Evolutionary conservation across 495 filamentous ascomycete genomes (phyloP).

Genomic region (Chaetomium fimeti): DNA sequence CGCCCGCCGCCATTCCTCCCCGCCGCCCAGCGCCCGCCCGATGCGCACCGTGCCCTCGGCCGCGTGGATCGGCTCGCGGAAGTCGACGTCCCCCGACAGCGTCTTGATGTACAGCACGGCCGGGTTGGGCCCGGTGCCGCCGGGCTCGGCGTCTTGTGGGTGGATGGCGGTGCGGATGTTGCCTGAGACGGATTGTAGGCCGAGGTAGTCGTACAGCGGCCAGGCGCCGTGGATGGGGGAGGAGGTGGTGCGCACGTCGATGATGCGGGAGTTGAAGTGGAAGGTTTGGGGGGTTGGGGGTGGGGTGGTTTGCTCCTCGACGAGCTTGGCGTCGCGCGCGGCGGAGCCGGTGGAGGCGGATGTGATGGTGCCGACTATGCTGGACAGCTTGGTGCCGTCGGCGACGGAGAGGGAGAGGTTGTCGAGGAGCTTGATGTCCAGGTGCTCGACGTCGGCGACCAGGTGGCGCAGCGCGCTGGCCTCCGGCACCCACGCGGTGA

Average conservation of each 20-base stretch:
- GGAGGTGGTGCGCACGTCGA: slow-evolving; percentile 38
- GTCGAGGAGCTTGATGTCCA: slow-evolving; percentile 43
- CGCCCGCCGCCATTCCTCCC: not conserved
- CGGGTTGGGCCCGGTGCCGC: slow-evolving; percentile 31
- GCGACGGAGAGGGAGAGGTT: slow-evolving; percentile 39
- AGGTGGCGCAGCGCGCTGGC: slow-evolving; percentile 33
- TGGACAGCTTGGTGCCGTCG: slow-evolving; percentile 26
- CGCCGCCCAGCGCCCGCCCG: not conserved
- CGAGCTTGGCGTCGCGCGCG: slow-evolving; percentile 23
- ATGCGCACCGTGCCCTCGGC: slow-evolving; percentile 17
- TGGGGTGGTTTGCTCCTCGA: slow-evolving; percentile 20
- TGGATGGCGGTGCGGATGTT: slow-evolving; percentile 38
- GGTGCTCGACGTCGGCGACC: slow-evolving; percentile 34
- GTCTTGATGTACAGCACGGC: slow-evolving; percentile 39
- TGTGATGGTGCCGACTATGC: slow-evolving; percentile 34
- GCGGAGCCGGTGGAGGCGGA: slow-evolving; percentile 20
- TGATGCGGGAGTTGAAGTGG: slow-evolving; percentile 36
- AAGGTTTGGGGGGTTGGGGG: slow-evolving; percentile 30
- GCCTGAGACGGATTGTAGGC: slow-evolving; percentile 41
- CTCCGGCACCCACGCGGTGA: slow-evolving; percentile 46
- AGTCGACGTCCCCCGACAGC: slow-evolving; percentile 38
- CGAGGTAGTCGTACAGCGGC: slow-evolving; percentile 45
- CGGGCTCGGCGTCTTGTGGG: slow-evolving; percentile 32
- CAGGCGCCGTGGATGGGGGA: slow-evolving; percentile 43
- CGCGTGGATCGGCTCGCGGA: slow-evolving; percentile 38